Base-by-base conservation (phyloP, 1,284 basidiomycete genomes). In the Amylostereum chailletii region DNA sequence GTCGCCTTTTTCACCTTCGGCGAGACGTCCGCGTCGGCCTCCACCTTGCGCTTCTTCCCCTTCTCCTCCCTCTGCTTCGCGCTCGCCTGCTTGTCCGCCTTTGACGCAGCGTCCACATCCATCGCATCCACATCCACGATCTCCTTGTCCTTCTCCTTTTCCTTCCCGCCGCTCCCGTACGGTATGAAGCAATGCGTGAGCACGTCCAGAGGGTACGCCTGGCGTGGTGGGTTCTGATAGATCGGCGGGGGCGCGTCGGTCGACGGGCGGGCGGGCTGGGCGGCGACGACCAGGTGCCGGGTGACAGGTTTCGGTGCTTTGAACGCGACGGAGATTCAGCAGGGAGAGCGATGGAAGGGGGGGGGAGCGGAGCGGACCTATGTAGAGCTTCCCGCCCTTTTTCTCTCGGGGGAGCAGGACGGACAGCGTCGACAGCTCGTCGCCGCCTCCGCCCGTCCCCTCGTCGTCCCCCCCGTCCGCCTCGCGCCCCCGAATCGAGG, bases 131-230 rank as follows among this genome's bases (percentile, higher is more conserved):
- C 53, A 29, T 61, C 58, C 58, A 62, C 58, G 11, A 46, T 27
- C 3, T 51, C 52, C 36, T 42, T 49, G 26, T 34, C 39, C 2
- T 30, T 48, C 4, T 48, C 51, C 9, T 50, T 44, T 38, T 48
- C 51, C 11, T 53, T 53, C 34, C 54, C 56, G 1, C 50, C 46
- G 7, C 62, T 64, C 1, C 84, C 85, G 32, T 74, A 75, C 0
- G 85, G 84, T 53, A 76, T 60, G 62, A 85, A 88, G 1, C 67
- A 62, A 56, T 86, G 83, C 49, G 69, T 86, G 36, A 88, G 69
- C 2, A 79, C 57, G 45, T 81, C 77, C 34, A 69, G 65, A 0
- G 85, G 76, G 57, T 87, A 78, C 7, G 67, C 71, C 4, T 73
- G 69, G 10, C 86, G 72, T 2, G 78, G 72, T 2, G 79, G 76